Percentiles rank a stretch among this genome's conserved stretches.
These are phyloP conservation scores for Chaetomium globosum DNA, from an alignment of 2,329 filamentous ascomycete genomes.

Conservation along the genomic window DNA sequence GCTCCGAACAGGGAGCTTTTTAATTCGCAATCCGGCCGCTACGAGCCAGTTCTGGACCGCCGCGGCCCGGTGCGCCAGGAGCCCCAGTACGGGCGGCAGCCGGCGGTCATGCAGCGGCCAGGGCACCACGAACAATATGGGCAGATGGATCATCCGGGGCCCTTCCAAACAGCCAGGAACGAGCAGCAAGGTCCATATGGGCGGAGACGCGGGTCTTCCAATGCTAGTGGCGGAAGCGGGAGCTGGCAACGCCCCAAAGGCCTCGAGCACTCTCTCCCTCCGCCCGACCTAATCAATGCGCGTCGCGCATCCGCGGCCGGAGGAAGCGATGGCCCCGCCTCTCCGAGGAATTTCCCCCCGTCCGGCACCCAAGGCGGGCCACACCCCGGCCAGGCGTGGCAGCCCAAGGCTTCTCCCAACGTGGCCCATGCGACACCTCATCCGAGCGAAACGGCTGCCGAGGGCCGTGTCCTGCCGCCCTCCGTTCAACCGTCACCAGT, in stretches of 20 bases:
- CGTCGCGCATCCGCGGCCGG: slow-evolving; percentile 55
- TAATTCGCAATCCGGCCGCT: slow-evolving; percentile 93
- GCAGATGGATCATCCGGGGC: slow-evolving; percentile 79
- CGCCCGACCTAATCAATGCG: slow-evolving; percentile 49
- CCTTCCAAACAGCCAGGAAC: slow-evolving; percentile 78
- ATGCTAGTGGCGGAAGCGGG: slow-evolving; percentile 84
- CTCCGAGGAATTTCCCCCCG: slow-evolving; percentile 49
- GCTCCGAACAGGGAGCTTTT: slow-evolving; percentile 75
- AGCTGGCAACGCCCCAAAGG: slow-evolving; percentile 62
- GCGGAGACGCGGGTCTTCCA: slow-evolving; percentile 83
- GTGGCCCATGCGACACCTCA: slow-evolving; percentile 47
- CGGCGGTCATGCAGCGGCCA: slow-evolving; percentile 76
- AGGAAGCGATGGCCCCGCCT: slow-evolving; percentile 55
- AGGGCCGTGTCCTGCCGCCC: slow-evolving; percentile 27
- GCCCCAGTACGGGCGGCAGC: slow-evolving; percentile 62
- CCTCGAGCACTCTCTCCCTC: slow-evolving; percentile 47
- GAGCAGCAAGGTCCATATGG: slow-evolving; percentile 68
- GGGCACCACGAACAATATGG: slow-evolving; percentile 61
- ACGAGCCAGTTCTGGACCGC: slow-evolving; percentile 83
- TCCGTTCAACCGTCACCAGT: slow-evolving; percentile 37
- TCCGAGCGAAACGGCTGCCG: slow-evolving; percentile 24
- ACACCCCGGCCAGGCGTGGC: slow-evolving; percentile 45
- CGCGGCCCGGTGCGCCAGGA: slow-evolving; percentile 71
- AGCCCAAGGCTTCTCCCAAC: slow-evolving; percentile 50
- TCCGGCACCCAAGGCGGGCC: slow-evolving; percentile 42